Base-by-base conservation (phyloP, 768 basidiomycete species). In the Obba rivulosa region DNA sequence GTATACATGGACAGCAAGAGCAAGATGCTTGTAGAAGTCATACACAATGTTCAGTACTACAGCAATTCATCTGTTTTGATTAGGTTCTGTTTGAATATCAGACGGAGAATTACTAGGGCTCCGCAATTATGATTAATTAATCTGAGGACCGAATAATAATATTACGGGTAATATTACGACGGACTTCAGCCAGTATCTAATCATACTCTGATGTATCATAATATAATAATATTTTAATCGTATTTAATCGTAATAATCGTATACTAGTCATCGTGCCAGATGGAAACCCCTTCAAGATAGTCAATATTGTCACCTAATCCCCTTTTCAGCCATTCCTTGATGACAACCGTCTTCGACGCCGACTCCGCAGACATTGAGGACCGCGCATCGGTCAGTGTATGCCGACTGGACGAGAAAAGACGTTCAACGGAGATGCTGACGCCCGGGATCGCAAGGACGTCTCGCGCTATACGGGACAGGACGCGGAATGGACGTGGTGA, bases 341-440 rank as follows among this genome's bases (percentile, higher is more conserved):
- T 46, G 7, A 57, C 13, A 20, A 57, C 46, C 10, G 49, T 49
- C 37, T 28, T 43, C 10, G 49, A 45, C 8, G 43, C 51, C 0
- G 51, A 53, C 38, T 51, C 41, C 0, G 54, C 50, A 10, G 52
- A 49, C 54, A 60, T 53, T 1, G 56, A 60, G 0, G 52, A 43
- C 1, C 50, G 54, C 3, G 22, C 18, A 37, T 57, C 50, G 5
- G 48, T 42, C 3, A 56, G 31, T n/a, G 53, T 57, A 42, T 53
- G 53, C 17, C 53, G 45, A 16, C 43, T 35, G 9, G 34, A 35
- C n/a, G 34, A 59, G 39, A 59, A 62, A 1, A 62, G 43, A 2
- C 48, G 51, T 39, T 62, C 55, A 13, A 59, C 49, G 1, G 54
- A 51, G 1, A 59, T 49, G 37, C 60, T 62, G 22, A 59, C 55